Percentiles rank a stretch among this genome's conserved stretches.
These are phyloP conservation scores for Cyclotella cryptica DNA, from an alignment of 108 stramenopile genomes.

Conservation along the genomic window DNA sequence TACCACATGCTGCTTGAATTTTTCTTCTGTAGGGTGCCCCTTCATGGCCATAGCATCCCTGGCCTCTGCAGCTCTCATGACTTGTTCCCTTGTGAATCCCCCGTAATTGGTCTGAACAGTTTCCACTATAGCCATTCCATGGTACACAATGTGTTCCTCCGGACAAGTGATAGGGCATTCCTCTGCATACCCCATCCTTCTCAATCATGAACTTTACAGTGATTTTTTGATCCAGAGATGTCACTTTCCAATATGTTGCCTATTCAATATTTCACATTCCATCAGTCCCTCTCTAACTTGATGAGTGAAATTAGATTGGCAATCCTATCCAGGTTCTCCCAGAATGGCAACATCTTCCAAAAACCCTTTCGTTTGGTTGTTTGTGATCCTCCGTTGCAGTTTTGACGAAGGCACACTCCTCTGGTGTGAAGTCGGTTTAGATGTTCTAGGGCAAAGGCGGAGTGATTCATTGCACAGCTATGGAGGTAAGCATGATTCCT, in stretches of 20 bases:
- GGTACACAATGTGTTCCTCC: neutral
- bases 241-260: neutral
- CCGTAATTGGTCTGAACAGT: neutral
- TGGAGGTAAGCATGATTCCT: neutral
- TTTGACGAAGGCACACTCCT: neutral
- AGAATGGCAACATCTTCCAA: neutral
- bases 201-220: neutral
- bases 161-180: too few relatives aligned
- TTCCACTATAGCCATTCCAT: neutral
- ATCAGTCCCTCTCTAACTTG: neutral
- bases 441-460: neutral
- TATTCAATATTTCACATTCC: neutral
- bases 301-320: neutral
- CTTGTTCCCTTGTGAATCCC: conserved; percentile 3
- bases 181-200: neutral
- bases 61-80: neutral
- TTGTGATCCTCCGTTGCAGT: neutral
- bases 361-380: neutral
- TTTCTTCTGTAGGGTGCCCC: neutral
- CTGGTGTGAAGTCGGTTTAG: neutral
- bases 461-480: neutral
- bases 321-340: neutral
- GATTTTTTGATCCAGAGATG: neutral
- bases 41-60: neutral
- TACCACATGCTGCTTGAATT: neutral